Percentiles rank a stretch among this genome's conserved stretches.
Evolutionary conservation across 352 stramenopile species (phyloP).

Genomic region (Globisporangium solare): DNA sequence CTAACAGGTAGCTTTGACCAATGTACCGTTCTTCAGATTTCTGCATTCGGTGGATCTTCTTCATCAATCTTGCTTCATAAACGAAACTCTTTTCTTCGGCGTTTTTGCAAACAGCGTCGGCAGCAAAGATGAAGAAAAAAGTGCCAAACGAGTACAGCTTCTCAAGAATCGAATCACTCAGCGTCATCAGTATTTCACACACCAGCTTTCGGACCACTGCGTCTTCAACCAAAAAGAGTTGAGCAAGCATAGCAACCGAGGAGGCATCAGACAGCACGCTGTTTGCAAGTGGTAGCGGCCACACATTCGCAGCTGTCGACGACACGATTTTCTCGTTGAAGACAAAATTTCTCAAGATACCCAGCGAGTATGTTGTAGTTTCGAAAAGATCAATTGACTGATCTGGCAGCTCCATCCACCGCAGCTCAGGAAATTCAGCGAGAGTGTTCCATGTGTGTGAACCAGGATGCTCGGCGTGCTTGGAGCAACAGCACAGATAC

Average conservation of each 20-base stretch:
- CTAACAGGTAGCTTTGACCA: constrained; percentile 60
- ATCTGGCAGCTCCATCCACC: constrained; percentile 76
- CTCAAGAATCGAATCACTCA: constrained; percentile 39
- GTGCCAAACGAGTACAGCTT: constrained; percentile 53
- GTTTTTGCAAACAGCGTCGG: constrained; percentile 20
- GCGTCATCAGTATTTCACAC: constrained; percentile 58
- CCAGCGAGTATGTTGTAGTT: constrained; percentile 44
- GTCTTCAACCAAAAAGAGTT: constrained; percentile 66
- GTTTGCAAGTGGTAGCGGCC: constrained; percentile 56
- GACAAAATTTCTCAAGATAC: constrained; percentile 61
- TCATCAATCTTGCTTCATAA: constrained; percentile 53
- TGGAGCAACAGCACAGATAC: constrained; percentile 67
- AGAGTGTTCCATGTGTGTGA: constrained; percentile 60
- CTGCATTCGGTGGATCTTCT: constrained; percentile 62
- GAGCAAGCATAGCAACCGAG: constrained; percentile 47
- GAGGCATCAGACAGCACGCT: constrained; percentile 42
- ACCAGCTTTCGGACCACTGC: constrained; percentile 37
- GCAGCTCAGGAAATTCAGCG: constrained; percentile 62
- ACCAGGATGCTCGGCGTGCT: constrained; percentile 25
- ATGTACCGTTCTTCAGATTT: constrained; percentile 33
- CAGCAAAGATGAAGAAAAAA: constrained; percentile 77
- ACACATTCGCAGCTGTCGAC: constrained; percentile 27
- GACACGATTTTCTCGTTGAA: constrained; percentile 37
- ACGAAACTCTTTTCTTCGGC: constrained; percentile 34
- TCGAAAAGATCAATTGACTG: constrained; percentile 42